A percentile compares a stretch with the other conserved stretches of the same genome.
These are phyloP conservation scores for Saccharum hybrid DNA, from an alignment of 202 grass and related monocot species.

Conservation along the genomic window DNA sequence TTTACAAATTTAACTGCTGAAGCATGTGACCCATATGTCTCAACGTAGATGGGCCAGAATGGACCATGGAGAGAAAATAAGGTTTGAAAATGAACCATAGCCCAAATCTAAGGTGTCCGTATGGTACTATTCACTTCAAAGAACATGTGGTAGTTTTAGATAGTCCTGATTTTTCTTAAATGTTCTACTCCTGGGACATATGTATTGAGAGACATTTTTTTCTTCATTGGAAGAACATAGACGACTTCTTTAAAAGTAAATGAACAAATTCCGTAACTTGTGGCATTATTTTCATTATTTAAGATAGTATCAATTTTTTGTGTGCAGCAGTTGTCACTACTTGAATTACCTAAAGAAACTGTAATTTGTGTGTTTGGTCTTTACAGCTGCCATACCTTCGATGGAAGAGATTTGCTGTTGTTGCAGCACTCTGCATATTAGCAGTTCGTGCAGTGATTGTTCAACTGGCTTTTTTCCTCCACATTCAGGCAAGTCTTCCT, in stretches of 20 bases:
- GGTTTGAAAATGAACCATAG: not conserved
- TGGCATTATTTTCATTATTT: constrained; percentile 12
- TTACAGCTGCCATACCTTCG: constrained; percentile 78
- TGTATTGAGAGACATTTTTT: not conserved
- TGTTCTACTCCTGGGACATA: not conserved
- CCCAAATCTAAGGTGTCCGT: not conserved
- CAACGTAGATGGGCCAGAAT: constrained; percentile 21
- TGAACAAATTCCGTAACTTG: not conserved
- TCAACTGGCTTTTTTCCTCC: constrained; percentile 96
- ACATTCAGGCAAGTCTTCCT: constrained; percentile 69
- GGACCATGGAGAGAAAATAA: not conserved
- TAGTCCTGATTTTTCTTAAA: not conserved
- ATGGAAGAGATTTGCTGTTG: constrained; percentile 95
- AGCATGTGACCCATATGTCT: not conserved
- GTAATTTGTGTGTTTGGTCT: constrained; percentile 32
- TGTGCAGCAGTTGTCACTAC: not conserved
- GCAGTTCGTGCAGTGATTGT: constrained; percentile 93
- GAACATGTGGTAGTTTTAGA: constrained; percentile 12
- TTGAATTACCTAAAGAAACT: constrained; percentile 15
- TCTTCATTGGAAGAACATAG: not conserved
- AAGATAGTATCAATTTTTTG: not conserved
- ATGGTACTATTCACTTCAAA: not conserved
- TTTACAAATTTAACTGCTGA: constrained; percentile 26
- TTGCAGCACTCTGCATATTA: constrained; percentile 93
- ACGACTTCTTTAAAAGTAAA: not conserved